phyloP scores from a whole-genome alignment of 495 filamentous ascomycete species.

The Endocarpon pusillum region DNA sequence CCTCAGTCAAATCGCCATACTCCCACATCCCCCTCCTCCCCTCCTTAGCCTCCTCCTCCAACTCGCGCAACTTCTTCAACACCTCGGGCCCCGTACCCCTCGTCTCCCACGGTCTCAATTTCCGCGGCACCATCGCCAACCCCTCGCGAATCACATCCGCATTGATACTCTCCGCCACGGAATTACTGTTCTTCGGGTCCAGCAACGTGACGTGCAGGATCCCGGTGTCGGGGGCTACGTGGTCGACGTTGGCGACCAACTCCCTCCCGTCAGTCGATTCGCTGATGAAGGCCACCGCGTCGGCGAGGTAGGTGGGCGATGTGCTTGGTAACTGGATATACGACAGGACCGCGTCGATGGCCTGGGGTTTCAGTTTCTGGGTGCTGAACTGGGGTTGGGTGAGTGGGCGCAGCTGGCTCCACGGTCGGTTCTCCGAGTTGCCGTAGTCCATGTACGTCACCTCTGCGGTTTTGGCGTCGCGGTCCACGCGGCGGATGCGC shows the following conservation, averaged over 20 bases:
- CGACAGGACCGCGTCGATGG: slow-evolving; percentile 72
- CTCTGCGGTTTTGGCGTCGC: slow-evolving; percentile 70
- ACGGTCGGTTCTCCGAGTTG: slow-evolving; percentile 75
- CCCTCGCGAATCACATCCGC: slow-evolving; percentile 68
- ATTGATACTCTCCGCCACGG: slow-evolving; percentile 62
- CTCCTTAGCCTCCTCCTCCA: slow-evolving; percentile 58
- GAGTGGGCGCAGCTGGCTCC: slow-evolving; percentile 64
- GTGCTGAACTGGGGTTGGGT: slow-evolving; percentile 57
- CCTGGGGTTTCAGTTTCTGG: slow-evolving; percentile 71
- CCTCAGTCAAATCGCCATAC: slow-evolving; percentile 89
- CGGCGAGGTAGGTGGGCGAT: slow-evolving; percentile 56
- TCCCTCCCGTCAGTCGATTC: slow-evolving; percentile 48
- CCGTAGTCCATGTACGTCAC: slow-evolving; percentile 93
- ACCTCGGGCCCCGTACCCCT: slow-evolving; percentile 51
- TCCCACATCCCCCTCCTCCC: slow-evolving; percentile 84
- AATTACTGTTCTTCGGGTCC: slow-evolving; percentile 40
- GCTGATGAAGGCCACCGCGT: slow-evolving; percentile 54
- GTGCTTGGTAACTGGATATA: slow-evolving; percentile 77
- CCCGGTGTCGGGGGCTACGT: slow-evolving; percentile 56
- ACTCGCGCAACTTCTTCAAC: slow-evolving; percentile 45
- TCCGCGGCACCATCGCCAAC: slow-evolving; percentile 72
- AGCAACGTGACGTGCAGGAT: slow-evolving; percentile 70
- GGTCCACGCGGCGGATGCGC: slow-evolving; percentile 78
- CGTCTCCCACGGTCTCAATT: slow-evolving; percentile 86
- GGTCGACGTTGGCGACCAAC: slow-evolving; percentile 83